Base-by-base conservation (phyloP, 2,329 filamentous ascomycete genomes). In the Aspergillus sp. region DNA sequence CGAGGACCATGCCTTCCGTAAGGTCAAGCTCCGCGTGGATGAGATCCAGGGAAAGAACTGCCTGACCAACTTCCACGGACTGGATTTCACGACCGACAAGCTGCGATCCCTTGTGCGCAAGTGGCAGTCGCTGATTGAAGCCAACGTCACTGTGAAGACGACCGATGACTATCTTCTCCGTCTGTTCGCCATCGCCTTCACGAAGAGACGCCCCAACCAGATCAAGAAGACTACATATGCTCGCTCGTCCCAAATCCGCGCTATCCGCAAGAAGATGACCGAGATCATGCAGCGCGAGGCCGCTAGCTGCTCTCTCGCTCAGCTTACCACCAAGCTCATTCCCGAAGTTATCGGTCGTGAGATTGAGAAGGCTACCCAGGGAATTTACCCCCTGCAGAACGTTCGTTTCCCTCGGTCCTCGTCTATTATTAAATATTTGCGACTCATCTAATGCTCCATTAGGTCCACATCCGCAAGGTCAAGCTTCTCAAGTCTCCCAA, bases 181-280 rank as follows among this genome's bases (percentile, higher is more conserved):
- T 77, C 89, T 99, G 74, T 99, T 99, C 86, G 92, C 92, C 81
- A 99, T 99, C 74, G 95, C 91, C 74, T 99, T 99, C 88, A 99
- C 95, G 83, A 98, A 98, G 91, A 88, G 92, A 82, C 90, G 95
- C 78, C 92, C 92, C 75, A 99, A 98, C 87, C 95, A 99, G 88
- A 94, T 99, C 87, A 97, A 97, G 91, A 99, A 98, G 91, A 99
- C 95, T 76, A 99, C 95, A 80, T 99, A 99, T 80, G 95, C 95
- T 73, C 90, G 90, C 70, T 92, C 92, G 69, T 98, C 95, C 69
- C 95, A 99, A 85, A 98, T 98, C 82, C 91, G 94, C 72, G 89
- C 91, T 73, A 99, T 99, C 82, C 91, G 95, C 83, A 95, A 93
- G 88, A 98, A 99, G 92, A 99, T 99, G 95, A 91, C 88, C 69